Conservation (phyloP, 805 yeast genomes). For the Spathaspora gorwiae region DNA sequence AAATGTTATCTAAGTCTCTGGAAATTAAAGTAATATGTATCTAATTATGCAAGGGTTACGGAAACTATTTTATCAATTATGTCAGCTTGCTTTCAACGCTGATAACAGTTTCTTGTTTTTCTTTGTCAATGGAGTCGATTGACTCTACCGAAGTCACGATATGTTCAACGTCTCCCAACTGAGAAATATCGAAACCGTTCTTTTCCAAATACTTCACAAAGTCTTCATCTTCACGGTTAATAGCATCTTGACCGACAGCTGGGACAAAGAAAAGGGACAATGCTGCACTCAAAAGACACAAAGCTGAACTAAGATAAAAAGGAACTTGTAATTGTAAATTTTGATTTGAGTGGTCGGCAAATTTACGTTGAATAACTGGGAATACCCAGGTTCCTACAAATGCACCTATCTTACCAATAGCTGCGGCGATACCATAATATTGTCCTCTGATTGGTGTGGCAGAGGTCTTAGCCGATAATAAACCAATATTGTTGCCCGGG, state of each 20-base stretch:
- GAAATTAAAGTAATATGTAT: no score
- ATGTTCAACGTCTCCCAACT: slow-evolving; percentile 43
- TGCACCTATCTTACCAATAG: slow-evolving; percentile 88
- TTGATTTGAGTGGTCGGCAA: not conserved
- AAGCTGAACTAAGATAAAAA: slow-evolving; percentile 73
- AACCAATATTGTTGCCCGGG: slow-evolving; percentile 89
- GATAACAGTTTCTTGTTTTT: not conserved
- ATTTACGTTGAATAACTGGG: slow-evolving; percentile 52
- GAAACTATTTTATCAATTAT: no score
- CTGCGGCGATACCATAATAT: slow-evolving; percentile 88
- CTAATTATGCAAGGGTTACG: no score
- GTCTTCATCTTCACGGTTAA: slow-evolving; percentile 68
- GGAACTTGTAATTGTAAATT: slow-evolving; percentile 48
- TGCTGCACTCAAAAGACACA: slow-evolving; percentile 68
- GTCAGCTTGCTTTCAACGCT: no score
- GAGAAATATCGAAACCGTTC: slow-evolving; percentile 66
- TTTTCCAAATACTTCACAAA: slow-evolving; percentile 63
- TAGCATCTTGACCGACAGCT: slow-evolving; percentile 75
- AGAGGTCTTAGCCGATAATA: slow-evolving; percentile 78
- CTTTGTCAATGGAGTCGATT: not conserved
- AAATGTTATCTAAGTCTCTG: no score
- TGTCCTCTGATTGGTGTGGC: slow-evolving; percentile 88
- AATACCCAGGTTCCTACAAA: slow-evolving; percentile 86
- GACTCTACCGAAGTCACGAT: not conserved
- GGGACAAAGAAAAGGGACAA: slow-evolving; percentile 72